Evolutionary conservation across 768 basidiomycete genomes (phyloP), one percentile per base, ranked within the genome.

Genomic region (Calvatia gigantea): DNA sequence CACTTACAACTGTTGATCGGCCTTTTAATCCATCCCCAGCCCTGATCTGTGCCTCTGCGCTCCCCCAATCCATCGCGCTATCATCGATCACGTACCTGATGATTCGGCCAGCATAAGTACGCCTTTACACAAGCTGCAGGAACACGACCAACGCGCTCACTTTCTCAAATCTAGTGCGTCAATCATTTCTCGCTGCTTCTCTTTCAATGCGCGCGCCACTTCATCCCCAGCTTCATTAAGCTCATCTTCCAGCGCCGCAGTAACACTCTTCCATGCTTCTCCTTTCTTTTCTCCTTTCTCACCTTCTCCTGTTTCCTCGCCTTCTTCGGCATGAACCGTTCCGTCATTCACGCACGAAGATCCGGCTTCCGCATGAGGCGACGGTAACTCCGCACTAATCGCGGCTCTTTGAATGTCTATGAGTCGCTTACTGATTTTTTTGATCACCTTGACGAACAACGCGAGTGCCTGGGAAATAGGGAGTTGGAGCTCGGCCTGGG

Each of bases 401-500:
- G 85, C 87, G 7, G 81, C 80, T 69, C 90, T 94, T 60, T 89
- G 91, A 17, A 96, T 78, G 35, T 89, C 87, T 25, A 84, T 77
- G 45, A 98, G 73, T 19, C 77, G 75, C 61, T 87, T 89, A 61
- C 81, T 84, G 59, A 96, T 81, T 70, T 94, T 94, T 50, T 92
- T 85, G 49, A 98, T 73, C 35, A 94, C 76, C 73, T 98, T 98
- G 61, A 86, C 87, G 70, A 99, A 94, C 32, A 98, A 75, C 0
- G 96, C 96, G 6, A 99, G 78, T 2, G 83, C 78, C 68, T 98
- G 96, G 0, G 87, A 87, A 27, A 94, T 90, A 0, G 93, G 89
- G 0, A 98, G 73, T 6, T 84, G 81, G 17, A 98, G 78, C 64
- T 98, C 94, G 19, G 74, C 69, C 90, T 94, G 62, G 43, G 29